These are phyloP conservation scores for Plasmodium adleri DNA, from an alignment of 169 alveolate species.

Conservation along the genomic window DNA sequence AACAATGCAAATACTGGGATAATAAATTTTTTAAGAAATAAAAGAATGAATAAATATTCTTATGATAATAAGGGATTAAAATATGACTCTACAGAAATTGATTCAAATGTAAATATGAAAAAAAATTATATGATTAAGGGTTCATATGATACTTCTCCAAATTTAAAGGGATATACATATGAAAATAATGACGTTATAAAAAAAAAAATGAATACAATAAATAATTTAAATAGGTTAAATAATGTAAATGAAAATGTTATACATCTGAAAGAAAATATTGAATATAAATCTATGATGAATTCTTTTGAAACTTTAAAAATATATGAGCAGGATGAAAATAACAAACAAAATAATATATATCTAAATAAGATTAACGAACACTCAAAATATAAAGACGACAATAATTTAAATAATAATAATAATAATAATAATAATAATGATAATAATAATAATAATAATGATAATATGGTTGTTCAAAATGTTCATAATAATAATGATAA, in stretches of 20 bases:
- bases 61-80: constrained; percentile 60
- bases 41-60: constrained; percentile 30
- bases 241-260: constrained; percentile 12
- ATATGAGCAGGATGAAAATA: constrained; percentile 7
- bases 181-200: constrained; percentile 17
- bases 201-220: not conserved
- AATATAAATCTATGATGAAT: constrained; percentile 15
- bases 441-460: too few species aligned
- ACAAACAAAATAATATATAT: constrained; percentile 9
- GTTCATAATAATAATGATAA: too few species aligned
- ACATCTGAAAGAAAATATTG: constrained; percentile 3
- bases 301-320: constrained; percentile 37
- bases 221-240: constrained; percentile 13
- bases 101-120: not conserved
- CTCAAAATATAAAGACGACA: constrained; percentile 7
- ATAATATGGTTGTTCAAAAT: too few species aligned
- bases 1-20: constrained; percentile 46
- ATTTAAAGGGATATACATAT: constrained; percentile 13
- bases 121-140: not conserved
- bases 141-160: constrained; percentile 4
- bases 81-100: constrained; percentile 29
- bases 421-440: not conserved
- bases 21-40: constrained; percentile 51
- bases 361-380: constrained; percentile 11
- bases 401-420: too few species aligned